Evolutionary conservation across 2,329 filamentous ascomycete species (phyloP), one percentile per base, ranked within the genome.

Genomic region (Teratosphaeria epicoccoides): DNA sequence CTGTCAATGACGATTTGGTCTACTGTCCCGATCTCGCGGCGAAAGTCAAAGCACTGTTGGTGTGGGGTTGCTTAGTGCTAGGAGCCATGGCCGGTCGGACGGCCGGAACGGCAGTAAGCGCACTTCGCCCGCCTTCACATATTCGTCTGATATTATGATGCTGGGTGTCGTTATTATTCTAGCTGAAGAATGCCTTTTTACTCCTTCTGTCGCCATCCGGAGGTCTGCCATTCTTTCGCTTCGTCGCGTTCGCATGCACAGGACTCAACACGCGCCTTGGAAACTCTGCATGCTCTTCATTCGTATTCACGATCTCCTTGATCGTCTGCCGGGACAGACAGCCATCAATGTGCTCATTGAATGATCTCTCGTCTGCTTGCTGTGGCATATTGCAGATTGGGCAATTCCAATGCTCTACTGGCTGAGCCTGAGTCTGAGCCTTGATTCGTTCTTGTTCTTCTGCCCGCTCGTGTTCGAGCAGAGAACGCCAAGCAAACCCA

Each of bases 281-380:
- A 17, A 46, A 28, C 20, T 46, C 17, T 28, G 4, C 22, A 28
- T 24, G 28, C 26, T 43, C 46, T 40, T 52, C 23, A 22, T 49
- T 40, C 22, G 52, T 50, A 52, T 87, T 83, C 1, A 93, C 83
- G 0, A 82, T 85, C 61, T 96, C 88, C 45, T 84, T 84, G 61
- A 98, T 97, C 0, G 88, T 87, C 63, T 87, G 82, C 51, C 84
- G 78, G 0, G 90, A 96, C 1, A 98, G 77, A 66, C 93, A 98
- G 7, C 86, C 79, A 66, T 98, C 93, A 49, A 98, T 89, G 63
- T 98, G 93, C 52, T 85, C 81, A 59, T 98, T 98, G 70, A 97
- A 95, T 0, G 71, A 73, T 45, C 76, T 77, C 65, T 96, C 88
- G 47, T 91, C 78, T 0, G 88, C 80, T 0, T 74, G 63, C 63